A percentile compares a stretch with the other conserved stretches of the same genome.
These are phyloP conservation scores for Plenodomus tracheiphilus DNA, from an alignment of 2,329 filamentous ascomycete genomes.

Conservation along the genomic window DNA sequence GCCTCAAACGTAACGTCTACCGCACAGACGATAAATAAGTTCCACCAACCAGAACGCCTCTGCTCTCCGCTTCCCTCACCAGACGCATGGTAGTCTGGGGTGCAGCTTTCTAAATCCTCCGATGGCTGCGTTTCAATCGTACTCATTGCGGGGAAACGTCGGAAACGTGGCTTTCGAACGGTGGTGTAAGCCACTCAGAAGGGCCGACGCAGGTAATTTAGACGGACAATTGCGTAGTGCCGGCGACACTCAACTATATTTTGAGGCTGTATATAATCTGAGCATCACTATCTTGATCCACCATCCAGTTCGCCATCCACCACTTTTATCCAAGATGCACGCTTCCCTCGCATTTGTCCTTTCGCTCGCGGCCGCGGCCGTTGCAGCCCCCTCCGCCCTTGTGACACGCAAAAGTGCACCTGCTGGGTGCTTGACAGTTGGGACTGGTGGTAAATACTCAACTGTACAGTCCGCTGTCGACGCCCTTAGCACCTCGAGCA, in stretches of 20 bases:
- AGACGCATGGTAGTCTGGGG: slow-evolving; percentile 6
- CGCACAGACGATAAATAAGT: slow-evolving; percentile 6
- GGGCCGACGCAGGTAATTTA: slow-evolving; percentile 3
- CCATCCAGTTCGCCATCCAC: background rate
- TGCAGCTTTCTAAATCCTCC: slow-evolving; percentile 9
- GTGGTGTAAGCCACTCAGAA: background rate
- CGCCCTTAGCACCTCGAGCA: slow-evolving; percentile 58
- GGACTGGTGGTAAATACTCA: slow-evolving; percentile 48
- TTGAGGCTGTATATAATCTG: background rate
- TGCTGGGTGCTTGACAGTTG: slow-evolving; percentile 56
- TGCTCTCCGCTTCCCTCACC: background rate
- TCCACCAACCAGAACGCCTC: slow-evolving; percentile 14
- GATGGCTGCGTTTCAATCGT: slow-evolving; percentile 5
- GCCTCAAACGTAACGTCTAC: slow-evolving; percentile 7
- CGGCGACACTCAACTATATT: slow-evolving; percentile 1
- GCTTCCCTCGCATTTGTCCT: slow-evolving; percentile 20
- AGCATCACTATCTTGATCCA: background rate
- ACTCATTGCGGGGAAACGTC: slow-evolving; percentile 1
- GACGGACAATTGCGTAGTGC: slow-evolving; percentile 9
- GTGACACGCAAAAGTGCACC: slow-evolving; percentile 50
- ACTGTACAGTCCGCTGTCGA: slow-evolving; percentile 62
- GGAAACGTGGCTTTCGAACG: background rate
- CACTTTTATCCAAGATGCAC: slow-evolving; percentile 17
- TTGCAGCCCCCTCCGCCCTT: slow-evolving; percentile 25
- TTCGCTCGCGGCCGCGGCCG: slow-evolving; percentile 21